These are phyloP conservation scores for Podaxis carcinomalis DNA, from an alignment of 768 basidiomycete genomes.

Conservation along the genomic window DNA sequence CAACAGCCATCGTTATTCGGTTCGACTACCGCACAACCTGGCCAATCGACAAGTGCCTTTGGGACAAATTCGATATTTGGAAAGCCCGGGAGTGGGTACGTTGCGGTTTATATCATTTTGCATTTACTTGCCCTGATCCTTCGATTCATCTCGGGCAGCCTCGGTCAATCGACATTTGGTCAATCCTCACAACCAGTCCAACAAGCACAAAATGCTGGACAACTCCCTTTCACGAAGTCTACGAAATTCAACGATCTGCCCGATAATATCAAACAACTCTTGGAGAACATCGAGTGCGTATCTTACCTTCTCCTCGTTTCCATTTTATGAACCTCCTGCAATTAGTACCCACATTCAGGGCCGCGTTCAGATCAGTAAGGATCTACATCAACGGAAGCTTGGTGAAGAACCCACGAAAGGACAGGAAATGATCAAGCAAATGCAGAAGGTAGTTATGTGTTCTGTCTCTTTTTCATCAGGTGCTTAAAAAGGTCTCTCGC, in stretches of 20 bases:
- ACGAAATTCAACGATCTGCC: constrained; percentile 85
- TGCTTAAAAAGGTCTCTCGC: neutral
- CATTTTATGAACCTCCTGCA: constrained; percentile 11
- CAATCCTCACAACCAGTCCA: constrained; percentile 14
- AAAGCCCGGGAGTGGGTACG: constrained; percentile 8
- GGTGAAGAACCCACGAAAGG: constrained; percentile 73
- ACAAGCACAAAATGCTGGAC: constrained; percentile 22
- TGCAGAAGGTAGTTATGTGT: constrained; percentile 52
- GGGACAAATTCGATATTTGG: constrained; percentile 15
- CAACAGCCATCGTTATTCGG: constrained; percentile 28
- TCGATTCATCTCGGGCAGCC: neutral
- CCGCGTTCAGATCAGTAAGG: constrained; percentile 75
- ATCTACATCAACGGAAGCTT: constrained; percentile 70
- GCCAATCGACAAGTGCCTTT: constrained; percentile 12
- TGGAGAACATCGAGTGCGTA: constrained; percentile 72
- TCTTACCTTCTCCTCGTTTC: neutral
- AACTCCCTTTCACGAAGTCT: constrained; percentile 39
- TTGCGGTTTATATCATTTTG: neutral
- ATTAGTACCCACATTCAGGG: constrained; percentile 68
- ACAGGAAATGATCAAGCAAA: constrained; percentile 59
- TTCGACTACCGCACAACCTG: constrained; percentile 15
- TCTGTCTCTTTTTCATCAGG: neutral
- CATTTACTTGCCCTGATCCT: neutral
- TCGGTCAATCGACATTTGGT: neutral
- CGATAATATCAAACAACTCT: constrained; percentile 55